Evolutionary conservation across 805 yeast genomes (phyloP).

Genomic region (Ogataea methylovora): DNA sequence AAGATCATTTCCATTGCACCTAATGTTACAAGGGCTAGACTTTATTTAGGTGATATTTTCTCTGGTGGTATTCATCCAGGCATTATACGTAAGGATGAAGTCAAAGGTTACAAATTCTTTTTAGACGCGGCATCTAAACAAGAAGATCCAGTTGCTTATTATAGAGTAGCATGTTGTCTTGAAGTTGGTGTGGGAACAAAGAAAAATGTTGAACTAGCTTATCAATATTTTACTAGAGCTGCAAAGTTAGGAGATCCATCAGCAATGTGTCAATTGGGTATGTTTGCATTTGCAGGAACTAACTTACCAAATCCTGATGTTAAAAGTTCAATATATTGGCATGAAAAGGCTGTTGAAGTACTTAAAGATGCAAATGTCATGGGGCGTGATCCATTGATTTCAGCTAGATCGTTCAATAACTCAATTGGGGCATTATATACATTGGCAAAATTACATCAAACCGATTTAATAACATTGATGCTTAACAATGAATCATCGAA

Average conservation of each 20-base stretch:
- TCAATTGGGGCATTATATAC: constrained; percentile 27
- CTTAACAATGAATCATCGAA: constrained; percentile 21
- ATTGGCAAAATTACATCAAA: constrained; percentile 27
- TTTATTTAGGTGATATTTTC: constrained; percentile 54
- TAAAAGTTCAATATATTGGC: constrained; percentile 19
- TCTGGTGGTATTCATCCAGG: constrained; percentile 43
- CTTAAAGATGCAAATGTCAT: constrained; percentile 16
- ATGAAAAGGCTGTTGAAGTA: constrained; percentile 19
- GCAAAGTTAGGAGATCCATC: constrained; percentile 55
- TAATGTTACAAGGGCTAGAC: constrained; percentile 49
- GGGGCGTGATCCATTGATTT: constrained; percentile 25
- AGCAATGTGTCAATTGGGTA: constrained; percentile 70
- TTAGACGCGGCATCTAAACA: constrained; percentile 45
- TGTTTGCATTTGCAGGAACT: constrained; percentile 41
- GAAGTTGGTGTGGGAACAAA: constrained; percentile 57
- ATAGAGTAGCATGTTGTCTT: constrained; percentile 62
- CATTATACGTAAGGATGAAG: constrained; percentile 42
- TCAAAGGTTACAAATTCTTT: constrained; percentile 55
- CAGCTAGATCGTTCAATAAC: constrained; percentile 26
- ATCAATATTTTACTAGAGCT: constrained; percentile 48
- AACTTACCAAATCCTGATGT: constrained; percentile 14
- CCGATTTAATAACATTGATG: constrained; percentile 24
- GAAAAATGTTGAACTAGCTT: constrained; percentile 37
- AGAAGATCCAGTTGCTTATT: constrained; percentile 54
- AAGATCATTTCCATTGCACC: constrained; percentile 40